phyloP scores from a whole-genome alignment of 148 eudicot species.

The Selenicereus undatus region DNA sequence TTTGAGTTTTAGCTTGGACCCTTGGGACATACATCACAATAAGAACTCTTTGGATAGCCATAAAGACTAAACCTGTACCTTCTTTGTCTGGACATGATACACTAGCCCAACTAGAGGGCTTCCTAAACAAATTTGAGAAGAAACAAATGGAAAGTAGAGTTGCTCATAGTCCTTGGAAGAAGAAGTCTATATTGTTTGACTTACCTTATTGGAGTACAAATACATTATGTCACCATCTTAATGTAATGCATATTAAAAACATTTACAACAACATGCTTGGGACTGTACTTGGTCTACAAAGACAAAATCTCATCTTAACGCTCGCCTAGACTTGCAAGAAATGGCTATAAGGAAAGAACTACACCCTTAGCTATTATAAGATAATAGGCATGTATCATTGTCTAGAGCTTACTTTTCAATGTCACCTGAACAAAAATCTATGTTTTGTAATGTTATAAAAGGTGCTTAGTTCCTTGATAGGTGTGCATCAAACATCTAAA shows the following conservation, averaged over 20 bases:
- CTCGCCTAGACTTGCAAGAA: conserved; percentile 13
- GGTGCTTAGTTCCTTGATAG: conserved; percentile 12
- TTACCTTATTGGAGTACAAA: conserved; percentile 17
- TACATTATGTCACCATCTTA: conserved; percentile 10
- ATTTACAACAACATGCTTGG: conserved; percentile 13
- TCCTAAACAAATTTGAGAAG: conserved; percentile 9
- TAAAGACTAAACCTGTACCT: conserved; percentile 10
- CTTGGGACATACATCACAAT: too few relatives aligned
- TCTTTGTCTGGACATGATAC: not conserved
- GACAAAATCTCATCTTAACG: conserved; percentile 16
- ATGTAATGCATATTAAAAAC: conserved; percentile 27
- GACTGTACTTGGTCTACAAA: conserved; percentile 14
- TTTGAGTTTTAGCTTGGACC: too few relatives aligned
- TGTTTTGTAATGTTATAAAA: conserved; percentile 16
- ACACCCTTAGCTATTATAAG: not conserved
- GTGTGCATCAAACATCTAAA: conserved; percentile 13
- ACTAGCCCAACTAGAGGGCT: not conserved
- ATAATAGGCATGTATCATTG: not conserved
- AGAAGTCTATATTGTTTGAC: conserved; percentile 14
- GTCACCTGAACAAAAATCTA: not conserved
- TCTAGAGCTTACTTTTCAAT: not conserved
- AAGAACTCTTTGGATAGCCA: conserved; percentile 1
- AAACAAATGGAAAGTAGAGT: not conserved
- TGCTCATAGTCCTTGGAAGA: not conserved
- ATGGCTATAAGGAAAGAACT: conserved; percentile 7